phyloP scores from a whole-genome alignment of 78 protist genomes.

The Chrysochromulina tobinii region DNA sequence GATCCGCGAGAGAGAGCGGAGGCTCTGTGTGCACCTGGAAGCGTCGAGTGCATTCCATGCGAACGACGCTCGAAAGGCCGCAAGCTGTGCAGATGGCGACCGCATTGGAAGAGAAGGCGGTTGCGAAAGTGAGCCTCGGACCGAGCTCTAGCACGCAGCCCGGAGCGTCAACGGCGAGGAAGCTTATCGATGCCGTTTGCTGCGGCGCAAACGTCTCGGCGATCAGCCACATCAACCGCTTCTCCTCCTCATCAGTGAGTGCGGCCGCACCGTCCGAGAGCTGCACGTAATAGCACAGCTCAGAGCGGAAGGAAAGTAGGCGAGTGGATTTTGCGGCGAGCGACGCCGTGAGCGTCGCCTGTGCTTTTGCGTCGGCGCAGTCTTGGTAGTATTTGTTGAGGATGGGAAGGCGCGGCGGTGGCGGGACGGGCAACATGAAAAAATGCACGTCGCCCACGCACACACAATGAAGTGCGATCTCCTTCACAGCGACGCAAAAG shows the following conservation, averaged over 20 bases:
- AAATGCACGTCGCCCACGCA: no score
- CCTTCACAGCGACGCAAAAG: no score
- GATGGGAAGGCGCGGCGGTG: no score
- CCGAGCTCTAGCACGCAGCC: slow-evolving; percentile 63
- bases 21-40: slow-evolving; percentile 16
- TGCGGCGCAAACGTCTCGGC: slow-evolving; percentile 41
- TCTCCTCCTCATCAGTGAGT: slow-evolving; percentile 15
- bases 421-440: no score
- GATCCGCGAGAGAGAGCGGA: background rate
- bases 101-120: slow-evolving; percentile 84
- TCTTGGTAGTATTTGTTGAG: no score
- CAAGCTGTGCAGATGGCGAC: slow-evolving; percentile 68
- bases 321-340: no score
- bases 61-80: slow-evolving; percentile 49
- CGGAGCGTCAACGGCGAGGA: background rate
- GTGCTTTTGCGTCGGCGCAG: no score
- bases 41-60: slow-evolving; percentile 78
- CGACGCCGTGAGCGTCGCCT: no score
- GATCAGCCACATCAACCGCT: slow-evolving; percentile 3
- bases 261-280: background rate
- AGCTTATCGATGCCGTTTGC: background rate
- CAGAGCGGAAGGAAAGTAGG: background rate
- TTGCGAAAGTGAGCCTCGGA: slow-evolving; percentile 78
- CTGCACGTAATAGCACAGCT: slow-evolving; percentile 27
- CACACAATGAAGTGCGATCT: no score